A percentile compares a stretch with the other conserved stretches of the same genome.
These are phyloP conservation scores for Penicillium ucsense DNA, from an alignment of 495 filamentous ascomycete genomes.

Conservation along the genomic window DNA sequence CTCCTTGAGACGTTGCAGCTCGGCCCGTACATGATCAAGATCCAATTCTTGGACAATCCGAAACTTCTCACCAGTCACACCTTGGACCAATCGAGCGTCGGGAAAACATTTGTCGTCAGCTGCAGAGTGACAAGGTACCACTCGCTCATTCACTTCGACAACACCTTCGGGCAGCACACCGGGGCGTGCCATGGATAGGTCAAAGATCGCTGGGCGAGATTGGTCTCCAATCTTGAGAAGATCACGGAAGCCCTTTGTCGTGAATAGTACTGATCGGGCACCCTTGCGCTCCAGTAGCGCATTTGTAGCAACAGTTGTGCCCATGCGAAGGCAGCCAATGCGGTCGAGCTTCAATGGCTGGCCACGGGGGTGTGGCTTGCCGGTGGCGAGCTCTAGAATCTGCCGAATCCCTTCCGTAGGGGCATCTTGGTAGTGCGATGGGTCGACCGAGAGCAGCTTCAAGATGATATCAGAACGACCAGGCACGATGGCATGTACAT, in stretches of 20 bases:
- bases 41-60: conserved; percentile 36
- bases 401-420: conserved; percentile 87
- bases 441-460: conserved; percentile 86
- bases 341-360: conserved; percentile 69
- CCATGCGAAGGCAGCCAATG: conserved; percentile 84
- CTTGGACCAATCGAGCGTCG: conserved; percentile 28
- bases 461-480: conserved; percentile 64
- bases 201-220: conserved; percentile 73
- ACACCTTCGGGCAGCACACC: conserved; percentile 70
- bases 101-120: conserved; percentile 57
- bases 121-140: conserved; percentile 35
- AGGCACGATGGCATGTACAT: conserved; percentile 47
- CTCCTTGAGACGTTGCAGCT: conserved; percentile 34
- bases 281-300: conserved; percentile 92
- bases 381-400: conserved; percentile 72
- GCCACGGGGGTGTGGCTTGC: conserved; percentile 66
- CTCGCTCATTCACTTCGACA: conserved; percentile 71
- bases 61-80: conserved; percentile 43
- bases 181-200: conserved; percentile 68
- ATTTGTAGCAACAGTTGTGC: conserved; percentile 83
- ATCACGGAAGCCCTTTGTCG: conserved; percentile 89
- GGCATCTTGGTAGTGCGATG: conserved; percentile 79
- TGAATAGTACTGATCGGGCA: conserved; percentile 80
- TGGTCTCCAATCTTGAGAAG: conserved; percentile 84
- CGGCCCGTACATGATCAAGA: conserved; percentile 26